A percentile compares a stretch with the other conserved stretches of the same genome.
phyloP scores from a whole-genome alignment of 2,329 filamentous ascomycete genomes.

The Colletotrichum viniferum region DNA sequence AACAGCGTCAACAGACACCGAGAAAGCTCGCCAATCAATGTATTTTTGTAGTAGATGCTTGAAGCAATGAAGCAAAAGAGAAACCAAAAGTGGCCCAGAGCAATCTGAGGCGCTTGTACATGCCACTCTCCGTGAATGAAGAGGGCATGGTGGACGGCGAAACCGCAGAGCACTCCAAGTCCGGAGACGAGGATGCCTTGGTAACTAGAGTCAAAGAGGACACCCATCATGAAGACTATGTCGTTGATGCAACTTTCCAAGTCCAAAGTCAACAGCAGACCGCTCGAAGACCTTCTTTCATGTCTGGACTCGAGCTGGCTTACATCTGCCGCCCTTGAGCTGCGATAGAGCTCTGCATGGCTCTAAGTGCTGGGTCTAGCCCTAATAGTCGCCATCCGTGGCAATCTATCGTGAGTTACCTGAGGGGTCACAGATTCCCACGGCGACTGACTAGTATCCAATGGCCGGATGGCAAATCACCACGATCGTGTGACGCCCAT shows the following conservation, averaged over 20 bases:
- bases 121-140: constrained; percentile 31
- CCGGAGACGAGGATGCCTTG: background rate
- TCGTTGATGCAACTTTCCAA: background rate
- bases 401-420: background rate
- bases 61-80: constrained; percentile 5
- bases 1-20: background rate
- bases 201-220: background rate
- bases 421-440: background rate
- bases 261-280: background rate
- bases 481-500: background rate
- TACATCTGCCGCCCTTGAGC: background rate
- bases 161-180: constrained; percentile 12
- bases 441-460: constrained; percentile 8
- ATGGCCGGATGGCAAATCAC: background rate
- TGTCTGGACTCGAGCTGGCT: background rate
- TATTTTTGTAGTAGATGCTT: constrained; percentile 3
- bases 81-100: constrained; percentile 15
- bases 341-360: background rate
- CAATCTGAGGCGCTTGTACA: constrained; percentile 24
- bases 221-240: constrained; percentile 1
- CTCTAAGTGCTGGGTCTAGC: background rate
- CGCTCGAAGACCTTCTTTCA: background rate
- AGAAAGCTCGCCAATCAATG: background rate
- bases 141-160: constrained; percentile 16
- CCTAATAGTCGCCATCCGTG: background rate